Percentiles rank a stretch among this genome's conserved stretches.
Evolutionary conservation across 2,329 filamentous ascomycete species (phyloP).

Genomic region (Nectriaceae sp.): DNA sequence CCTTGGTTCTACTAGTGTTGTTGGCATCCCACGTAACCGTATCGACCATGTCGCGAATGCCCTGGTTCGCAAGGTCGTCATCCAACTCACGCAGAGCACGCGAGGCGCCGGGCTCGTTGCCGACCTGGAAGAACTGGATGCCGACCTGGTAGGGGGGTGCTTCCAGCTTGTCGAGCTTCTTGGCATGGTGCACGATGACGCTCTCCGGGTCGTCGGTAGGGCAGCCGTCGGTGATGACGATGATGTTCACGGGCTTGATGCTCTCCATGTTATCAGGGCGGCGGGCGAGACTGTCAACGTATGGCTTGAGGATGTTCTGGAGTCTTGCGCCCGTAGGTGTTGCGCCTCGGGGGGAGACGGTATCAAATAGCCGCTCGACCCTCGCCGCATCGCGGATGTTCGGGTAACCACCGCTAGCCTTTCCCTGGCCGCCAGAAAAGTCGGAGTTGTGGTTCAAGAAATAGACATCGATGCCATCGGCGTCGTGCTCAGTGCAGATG

Average conservation of each 20-base stretch:
- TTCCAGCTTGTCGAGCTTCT: conserved; percentile 67
- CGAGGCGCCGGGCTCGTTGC: conserved; percentile 66
- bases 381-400: conserved; percentile 60
- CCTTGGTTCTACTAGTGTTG: conserved; percentile 37
- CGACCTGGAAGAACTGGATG: conserved; percentile 95
- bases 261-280: conserved; percentile 39
- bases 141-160: conserved; percentile 83
- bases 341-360: conserved; percentile 61
- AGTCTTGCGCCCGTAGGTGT: conserved; percentile 79
- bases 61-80: conserved; percentile 60
- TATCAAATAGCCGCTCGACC: conserved; percentile 71
- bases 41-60: conserved; percentile 86
- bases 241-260: conserved; percentile 83
- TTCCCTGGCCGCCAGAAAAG: conserved; percentile 36
- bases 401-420: conserved; percentile 57
- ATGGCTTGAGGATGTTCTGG: conserved; percentile 70
- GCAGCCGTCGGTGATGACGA: conserved; percentile 87
- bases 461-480: conserved; percentile 86
- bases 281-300: conserved; percentile 52
- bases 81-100: conserved; percentile 72
- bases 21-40: conserved; percentile 73
- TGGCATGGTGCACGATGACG: conserved; percentile 67
- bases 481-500: conserved; percentile 77
- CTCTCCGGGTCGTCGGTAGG: conserved; percentile 78
- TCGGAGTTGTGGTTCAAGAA: conserved; percentile 74